These are phyloP conservation scores for Cytospora piceae DNA, from an alignment of 2,329 filamentous ascomycete species.

Conservation along the genomic window DNA sequence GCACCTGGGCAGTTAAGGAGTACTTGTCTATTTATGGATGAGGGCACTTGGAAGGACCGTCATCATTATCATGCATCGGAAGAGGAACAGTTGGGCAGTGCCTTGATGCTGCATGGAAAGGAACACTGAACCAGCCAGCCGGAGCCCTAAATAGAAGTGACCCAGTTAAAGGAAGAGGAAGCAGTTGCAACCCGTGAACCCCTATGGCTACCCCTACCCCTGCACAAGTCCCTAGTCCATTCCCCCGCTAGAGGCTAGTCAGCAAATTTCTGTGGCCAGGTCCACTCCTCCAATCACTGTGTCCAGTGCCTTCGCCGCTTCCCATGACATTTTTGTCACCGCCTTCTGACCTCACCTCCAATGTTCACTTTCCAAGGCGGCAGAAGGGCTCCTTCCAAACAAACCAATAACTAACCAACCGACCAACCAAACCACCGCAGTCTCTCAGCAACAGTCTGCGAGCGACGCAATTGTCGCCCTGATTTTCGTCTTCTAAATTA, in stretches of 20 bases:
- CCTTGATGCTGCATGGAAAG: background rate
- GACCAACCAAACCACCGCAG: background rate
- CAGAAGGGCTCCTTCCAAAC: background rate
- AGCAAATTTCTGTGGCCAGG: background rate
- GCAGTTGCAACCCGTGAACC: background rate
- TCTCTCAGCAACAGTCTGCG: background rate
- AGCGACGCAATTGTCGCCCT: background rate
- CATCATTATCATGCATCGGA: background rate
- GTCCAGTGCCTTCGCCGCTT: background rate
- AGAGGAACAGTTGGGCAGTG: background rate
- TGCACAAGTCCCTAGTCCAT: background rate
- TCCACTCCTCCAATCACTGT: background rate
- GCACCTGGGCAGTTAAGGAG: too few relatives aligned
- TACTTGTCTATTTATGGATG: background rate
- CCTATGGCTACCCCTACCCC: background rate
- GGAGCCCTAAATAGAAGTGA: background rate
- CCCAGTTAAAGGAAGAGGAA: background rate
- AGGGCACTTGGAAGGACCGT: background rate
- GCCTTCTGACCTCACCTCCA: background rate
- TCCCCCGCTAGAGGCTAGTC: background rate
- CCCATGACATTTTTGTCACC: constrained; percentile 3
- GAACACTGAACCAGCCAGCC: background rate
- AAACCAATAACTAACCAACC: background rate
- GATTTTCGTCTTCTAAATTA: background rate
- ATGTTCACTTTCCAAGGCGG: constrained; percentile 1